Evolutionary conservation across 2,329 filamentous ascomycete species (phyloP).

Genomic region (Furcasterigmium furcatum): DNA sequence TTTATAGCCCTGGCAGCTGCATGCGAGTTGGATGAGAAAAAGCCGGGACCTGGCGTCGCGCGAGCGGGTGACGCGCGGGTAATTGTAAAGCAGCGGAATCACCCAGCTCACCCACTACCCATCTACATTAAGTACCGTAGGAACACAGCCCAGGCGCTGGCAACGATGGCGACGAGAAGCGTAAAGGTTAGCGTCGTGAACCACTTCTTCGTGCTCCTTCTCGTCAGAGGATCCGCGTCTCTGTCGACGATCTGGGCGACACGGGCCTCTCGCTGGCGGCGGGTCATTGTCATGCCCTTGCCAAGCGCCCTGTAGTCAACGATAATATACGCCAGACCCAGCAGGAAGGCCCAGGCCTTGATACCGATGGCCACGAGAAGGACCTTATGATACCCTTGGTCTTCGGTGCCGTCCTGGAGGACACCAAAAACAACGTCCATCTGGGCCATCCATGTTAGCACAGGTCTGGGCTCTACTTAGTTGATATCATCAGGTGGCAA

Average conservation of each 20-base stretch:
- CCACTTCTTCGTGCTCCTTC: slow-evolving; percentile 8
- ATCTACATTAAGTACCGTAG: slow-evolving; percentile 16
- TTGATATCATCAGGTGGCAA: not conserved
- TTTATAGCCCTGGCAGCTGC: too few relatives aligned
- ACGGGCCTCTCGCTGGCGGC: slow-evolving; percentile 9
- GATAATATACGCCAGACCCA: slow-evolving; percentile 15
- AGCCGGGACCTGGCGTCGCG: too few relatives aligned
- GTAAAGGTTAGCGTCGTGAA: slow-evolving; percentile 11
- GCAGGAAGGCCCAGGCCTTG: slow-evolving; percentile 14
- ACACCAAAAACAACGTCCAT: slow-evolving; percentile 19
- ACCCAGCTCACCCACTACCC: too few relatives aligned
- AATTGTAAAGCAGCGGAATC: too few relatives aligned
- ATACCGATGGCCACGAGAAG: slow-evolving; percentile 12
- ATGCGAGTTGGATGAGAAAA: too few relatives aligned
- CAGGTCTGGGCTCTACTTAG: not conserved
- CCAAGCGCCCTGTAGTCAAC: slow-evolving; percentile 15
- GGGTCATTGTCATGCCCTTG: slow-evolving; percentile 16
- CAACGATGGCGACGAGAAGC: slow-evolving; percentile 12
- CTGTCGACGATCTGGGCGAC: slow-evolving; percentile 12
- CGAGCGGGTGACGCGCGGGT: too few relatives aligned
- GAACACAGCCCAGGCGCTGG: slow-evolving; percentile 13
- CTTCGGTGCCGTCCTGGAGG: slow-evolving; percentile 15
- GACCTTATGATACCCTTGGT: slow-evolving; percentile 14
- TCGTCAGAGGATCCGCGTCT: slow-evolving; percentile 14
- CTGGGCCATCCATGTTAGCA: too few relatives aligned